Conservation (phyloP, 805 yeast species). For the Zygoascus ofunaensis region DNA sequence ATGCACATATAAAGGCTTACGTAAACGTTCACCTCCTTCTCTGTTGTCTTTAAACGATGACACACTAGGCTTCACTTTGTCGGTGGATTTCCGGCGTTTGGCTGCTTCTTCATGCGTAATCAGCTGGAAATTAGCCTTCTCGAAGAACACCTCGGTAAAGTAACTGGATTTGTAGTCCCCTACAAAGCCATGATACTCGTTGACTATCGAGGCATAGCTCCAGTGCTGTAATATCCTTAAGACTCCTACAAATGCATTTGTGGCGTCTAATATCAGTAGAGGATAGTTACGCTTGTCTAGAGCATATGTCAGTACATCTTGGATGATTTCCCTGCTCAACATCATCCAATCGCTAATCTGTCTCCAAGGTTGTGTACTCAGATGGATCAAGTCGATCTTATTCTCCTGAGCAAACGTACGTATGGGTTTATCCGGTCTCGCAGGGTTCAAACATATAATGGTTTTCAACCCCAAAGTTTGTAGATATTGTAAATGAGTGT, state of each 20-base stretch:
- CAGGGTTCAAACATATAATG: conserved; percentile 72
- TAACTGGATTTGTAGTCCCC: conserved; percentile 61
- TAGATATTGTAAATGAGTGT: conserved; percentile 63
- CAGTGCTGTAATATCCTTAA: conserved; percentile 78
- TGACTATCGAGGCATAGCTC: conserved; percentile 75
- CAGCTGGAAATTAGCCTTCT: conserved; percentile 52
- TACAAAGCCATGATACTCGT: conserved; percentile 73
- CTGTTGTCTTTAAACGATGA: too few species aligned
- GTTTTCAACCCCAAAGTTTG: conserved; percentile 62
- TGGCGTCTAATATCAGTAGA: conserved; percentile 65
- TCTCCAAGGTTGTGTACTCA: conserved; percentile 32
- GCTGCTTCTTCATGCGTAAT: conserved; percentile 46
- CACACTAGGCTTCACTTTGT: conserved; percentile 7
- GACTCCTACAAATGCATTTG: conserved; percentile 71
- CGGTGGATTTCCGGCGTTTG: conserved; percentile 27
- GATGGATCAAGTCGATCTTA: conserved; percentile 26
- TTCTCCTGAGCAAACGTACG: conserved; percentile 50
- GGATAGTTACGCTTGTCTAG: conserved; percentile 58
- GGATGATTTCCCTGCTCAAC: conserved; percentile 54
- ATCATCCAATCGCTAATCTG: conserved; percentile 59
- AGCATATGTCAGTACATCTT: conserved; percentile 54
- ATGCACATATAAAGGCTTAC: conserved; percentile 21
- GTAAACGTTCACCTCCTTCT: too few species aligned
- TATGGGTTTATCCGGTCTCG: conserved; percentile 67
- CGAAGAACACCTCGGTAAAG: conserved; percentile 73